phyloP scores from a whole-genome alignment of 2,329 filamentous ascomycete species.

The Cladophialophora bantiana region DNA sequence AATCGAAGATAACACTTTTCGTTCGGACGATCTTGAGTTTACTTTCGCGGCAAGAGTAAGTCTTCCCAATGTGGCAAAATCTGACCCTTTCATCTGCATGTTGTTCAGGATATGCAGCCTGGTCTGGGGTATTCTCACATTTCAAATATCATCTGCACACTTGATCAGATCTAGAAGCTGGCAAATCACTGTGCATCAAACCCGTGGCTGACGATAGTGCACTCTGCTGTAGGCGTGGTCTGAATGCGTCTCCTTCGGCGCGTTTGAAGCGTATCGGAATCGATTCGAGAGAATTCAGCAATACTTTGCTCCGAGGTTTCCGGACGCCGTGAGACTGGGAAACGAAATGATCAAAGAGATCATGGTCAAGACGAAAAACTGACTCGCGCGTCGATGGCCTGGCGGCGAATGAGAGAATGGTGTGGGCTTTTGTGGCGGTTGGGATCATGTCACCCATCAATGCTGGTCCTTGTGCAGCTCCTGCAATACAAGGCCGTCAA shows the following conservation, averaged over 20 bases:
- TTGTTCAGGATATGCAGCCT: slow-evolving; percentile 20
- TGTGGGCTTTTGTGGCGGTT: not conserved
- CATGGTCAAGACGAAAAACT: slow-evolving; percentile 71
- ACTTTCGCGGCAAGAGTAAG: slow-evolving; percentile 85
- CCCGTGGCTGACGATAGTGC: slow-evolving; percentile 16
- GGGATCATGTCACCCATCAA: not conserved
- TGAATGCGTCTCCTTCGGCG: slow-evolving; percentile 86
- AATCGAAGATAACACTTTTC: slow-evolving; percentile 86
- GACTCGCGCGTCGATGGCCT: not conserved
- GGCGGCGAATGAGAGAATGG: slow-evolving; percentile 2
- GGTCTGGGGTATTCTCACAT: not conserved
- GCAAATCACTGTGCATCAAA: not conserved
- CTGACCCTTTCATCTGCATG: not conserved
- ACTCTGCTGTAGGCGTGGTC: slow-evolving; percentile 74
- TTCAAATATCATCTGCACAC: slow-evolving; percentile 6
- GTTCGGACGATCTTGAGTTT: slow-evolving; percentile 96
- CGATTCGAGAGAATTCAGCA: slow-evolving; percentile 87
- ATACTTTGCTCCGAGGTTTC: slow-evolving; percentile 91
- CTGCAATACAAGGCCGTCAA: not conserved
- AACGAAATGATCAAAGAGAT: slow-evolving; percentile 99
- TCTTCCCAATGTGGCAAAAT: slow-evolving; percentile 19
- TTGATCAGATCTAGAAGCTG: slow-evolving; percentile 8
- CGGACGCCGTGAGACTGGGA: slow-evolving; percentile 83
- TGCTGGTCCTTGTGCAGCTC: not conserved
- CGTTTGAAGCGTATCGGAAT: slow-evolving; percentile 92